A percentile compares a stretch with the other conserved stretches of the same genome.
phyloP scores from a whole-genome alignment of 305 asterid genomes.

The Fraxinus sp. region DNA sequence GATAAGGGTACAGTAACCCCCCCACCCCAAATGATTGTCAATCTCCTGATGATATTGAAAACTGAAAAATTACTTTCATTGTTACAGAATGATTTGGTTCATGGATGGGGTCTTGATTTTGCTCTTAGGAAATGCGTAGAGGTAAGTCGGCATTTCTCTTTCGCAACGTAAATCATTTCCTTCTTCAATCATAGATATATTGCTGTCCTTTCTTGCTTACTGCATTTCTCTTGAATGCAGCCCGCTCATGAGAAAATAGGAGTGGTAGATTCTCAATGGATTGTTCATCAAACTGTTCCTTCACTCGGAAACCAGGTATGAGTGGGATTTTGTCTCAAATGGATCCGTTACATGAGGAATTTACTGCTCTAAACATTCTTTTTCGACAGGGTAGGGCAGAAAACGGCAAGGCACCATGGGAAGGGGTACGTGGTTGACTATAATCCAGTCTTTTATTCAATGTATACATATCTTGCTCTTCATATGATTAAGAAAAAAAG shows the following conservation, averaged over 20 bases:
- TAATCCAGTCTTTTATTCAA: background rate
- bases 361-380: background rate
- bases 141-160: slow-evolving; percentile 34
- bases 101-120: slow-evolving; percentile 79
- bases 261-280: slow-evolving; percentile 75
- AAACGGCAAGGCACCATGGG: slow-evolving; percentile 42
- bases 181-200: background rate
- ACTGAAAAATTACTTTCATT: slow-evolving; percentile 17
- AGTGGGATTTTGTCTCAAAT: background rate
- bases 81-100: slow-evolving; percentile 68
- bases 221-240: slow-evolving; percentile 23
- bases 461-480: background rate
- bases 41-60: slow-evolving; percentile 3
- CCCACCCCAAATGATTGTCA: background rate
- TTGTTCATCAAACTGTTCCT: slow-evolving; percentile 71
- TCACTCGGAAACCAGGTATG: slow-evolving; percentile 64
- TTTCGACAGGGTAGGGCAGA: slow-evolving; percentile 36
- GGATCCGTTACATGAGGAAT: background rate
- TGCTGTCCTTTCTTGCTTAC: background rate
- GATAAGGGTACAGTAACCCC: background rate
- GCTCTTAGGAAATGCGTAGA: slow-evolving; percentile 65
- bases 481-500: no score
- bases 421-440: slow-evolving; percentile 36
- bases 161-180: background rate
- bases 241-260: slow-evolving; percentile 77